phyloP scores from a whole-genome alignment of 805 yeast species.

The Kuraishia hungarica region DNA sequence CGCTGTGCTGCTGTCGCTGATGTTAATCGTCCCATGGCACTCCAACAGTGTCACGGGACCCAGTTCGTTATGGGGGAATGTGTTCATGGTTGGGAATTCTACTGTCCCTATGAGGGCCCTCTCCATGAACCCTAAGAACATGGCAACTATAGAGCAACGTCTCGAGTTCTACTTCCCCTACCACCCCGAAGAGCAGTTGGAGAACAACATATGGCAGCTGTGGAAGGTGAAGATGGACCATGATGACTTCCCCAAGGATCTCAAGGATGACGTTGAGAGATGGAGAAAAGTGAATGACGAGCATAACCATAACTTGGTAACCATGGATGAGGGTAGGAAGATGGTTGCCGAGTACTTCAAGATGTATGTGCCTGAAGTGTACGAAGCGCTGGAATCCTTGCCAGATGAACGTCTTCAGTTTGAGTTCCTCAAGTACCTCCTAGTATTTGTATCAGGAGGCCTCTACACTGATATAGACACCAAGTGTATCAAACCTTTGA shows the following conservation, averaged over 20 bases:
- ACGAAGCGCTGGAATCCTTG: slow-evolving; percentile 37
- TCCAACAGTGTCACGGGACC: not conserved
- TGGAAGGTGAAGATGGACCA: slow-evolving; percentile 11
- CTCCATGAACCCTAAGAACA: slow-evolving; percentile 17
- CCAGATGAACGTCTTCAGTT: slow-evolving; percentile 43
- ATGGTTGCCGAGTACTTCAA: slow-evolving; percentile 17
- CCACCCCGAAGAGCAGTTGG: slow-evolving; percentile 15
- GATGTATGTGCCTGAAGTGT: slow-evolving; percentile 37
- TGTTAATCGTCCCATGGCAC: not conserved
- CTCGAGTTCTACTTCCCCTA: slow-evolving; percentile 20
- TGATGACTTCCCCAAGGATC: slow-evolving; percentile 18
- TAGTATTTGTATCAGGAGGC: slow-evolving; percentile 48
- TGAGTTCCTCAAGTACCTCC: slow-evolving; percentile 49
- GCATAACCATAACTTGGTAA: slow-evolving; percentile 19
- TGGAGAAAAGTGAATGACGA: slow-evolving; percentile 23
- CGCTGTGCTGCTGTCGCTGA: not conserved
- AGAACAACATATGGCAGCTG: slow-evolving; percentile 21
- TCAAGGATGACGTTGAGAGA: slow-evolving; percentile 22
- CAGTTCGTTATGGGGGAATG: not conserved
- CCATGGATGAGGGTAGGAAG: slow-evolving; percentile 13
- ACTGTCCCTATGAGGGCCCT: not conserved
- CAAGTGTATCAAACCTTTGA: slow-evolving; percentile 37
- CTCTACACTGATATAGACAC: slow-evolving; percentile 58
- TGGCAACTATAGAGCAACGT: slow-evolving; percentile 20
- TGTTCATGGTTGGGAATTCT: not conserved